Base-by-base conservation (phyloP, 2,329 filamentous ascomycete species). In the Nemania sp. region DNA sequence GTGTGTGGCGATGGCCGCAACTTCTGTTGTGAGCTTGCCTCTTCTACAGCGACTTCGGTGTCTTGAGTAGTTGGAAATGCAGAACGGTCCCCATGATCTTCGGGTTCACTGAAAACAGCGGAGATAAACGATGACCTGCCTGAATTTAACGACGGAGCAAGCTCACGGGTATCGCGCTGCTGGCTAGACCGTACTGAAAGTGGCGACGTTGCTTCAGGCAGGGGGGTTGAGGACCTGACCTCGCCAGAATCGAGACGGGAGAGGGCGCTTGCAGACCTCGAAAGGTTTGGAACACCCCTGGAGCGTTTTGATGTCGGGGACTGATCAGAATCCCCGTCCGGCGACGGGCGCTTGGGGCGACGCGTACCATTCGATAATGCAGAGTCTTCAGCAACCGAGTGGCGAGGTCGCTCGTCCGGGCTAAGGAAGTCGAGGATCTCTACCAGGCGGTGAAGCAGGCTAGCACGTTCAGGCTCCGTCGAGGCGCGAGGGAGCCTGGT, bases 11-110 rank as follows among this genome's bases (percentile, higher is more conserved):
- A 60, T 9, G 60, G 51, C 55, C 65, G 68, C 39, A 34, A 20
- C 46, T 65, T 67, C 29, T 66, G 68, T 12, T 68, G 63, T 9
- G 64, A 69, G 54, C 65, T 71, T 11, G 67, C 68, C 4, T 66
- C 67, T n/a, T 72, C 65, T 11, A 72, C 49, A 0, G 76, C 79
- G 15, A 73, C 71, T 57, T 79, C 74, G 1, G 71, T 77, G 12
- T 71, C 70, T 45, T 73, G 71, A 10, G 69, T 66, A 20, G 50
- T 42, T 3, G 65, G 60, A 0, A 62, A 62, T 11, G 42, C 54
- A 1, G 20, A 15, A 37, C 69, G n/a, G 13, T n/a, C 65, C 13
- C 69, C 54, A 0, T n/a, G 49, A 1, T 64, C 58, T 15, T 60
- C 63, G 17, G 57, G 29, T n/a, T 69, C 62, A 11, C 75, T 78